Conservation (phyloP, 2,329 filamentous ascomycete genomes). For the Coleophoma eucalyptorum region DNA sequence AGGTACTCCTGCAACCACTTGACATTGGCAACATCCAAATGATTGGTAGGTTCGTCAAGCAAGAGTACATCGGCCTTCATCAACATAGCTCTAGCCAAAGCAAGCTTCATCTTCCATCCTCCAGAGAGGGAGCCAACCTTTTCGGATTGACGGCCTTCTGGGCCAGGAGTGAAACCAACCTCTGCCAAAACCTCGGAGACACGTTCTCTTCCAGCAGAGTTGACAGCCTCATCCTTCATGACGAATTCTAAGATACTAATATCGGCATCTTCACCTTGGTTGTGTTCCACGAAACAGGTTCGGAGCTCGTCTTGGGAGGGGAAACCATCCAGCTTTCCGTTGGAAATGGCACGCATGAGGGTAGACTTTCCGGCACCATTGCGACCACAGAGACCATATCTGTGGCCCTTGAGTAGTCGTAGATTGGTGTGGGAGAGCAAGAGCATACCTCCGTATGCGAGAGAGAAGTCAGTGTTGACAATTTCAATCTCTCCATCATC, state of each 20-base stretch:
- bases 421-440: slow-evolving; percentile 94
- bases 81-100: slow-evolving; percentile 92
- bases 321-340: slow-evolving; percentile 95
- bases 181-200: slow-evolving; percentile 83
- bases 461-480: slow-evolving; percentile 95
- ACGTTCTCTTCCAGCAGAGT: slow-evolving; percentile 71
- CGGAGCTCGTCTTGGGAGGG: slow-evolving; percentile 87
- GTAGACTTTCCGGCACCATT: slow-evolving; percentile 99
- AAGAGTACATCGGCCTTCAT: slow-evolving; percentile 94
- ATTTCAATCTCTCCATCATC: slow-evolving; percentile 94
- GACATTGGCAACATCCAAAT: slow-evolving; percentile 93
- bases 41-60: slow-evolving; percentile 98
- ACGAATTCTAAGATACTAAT: slow-evolving; percentile 95
- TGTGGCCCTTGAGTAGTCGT: slow-evolving; percentile 89
- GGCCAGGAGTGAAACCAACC: slow-evolving; percentile 89
- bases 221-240: slow-evolving; percentile 82
- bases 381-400: slow-evolving; percentile 93
- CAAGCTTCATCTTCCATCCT: slow-evolving; percentile 99
- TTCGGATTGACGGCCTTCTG: slow-evolving; percentile 82
- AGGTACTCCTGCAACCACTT: slow-evolving; percentile 95
- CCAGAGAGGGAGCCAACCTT: slow-evolving; percentile 93
- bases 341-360: slow-evolving; percentile 93
- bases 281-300: slow-evolving; percentile 98
- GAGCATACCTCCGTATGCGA: slow-evolving; percentile 97
- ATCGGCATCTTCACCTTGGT: slow-evolving; percentile 96